Percentiles rank a stretch among this genome's conserved stretches.
Conservation (phyloP, 2,329 filamentous ascomycete species). For the Penicillium hordei region DNA sequence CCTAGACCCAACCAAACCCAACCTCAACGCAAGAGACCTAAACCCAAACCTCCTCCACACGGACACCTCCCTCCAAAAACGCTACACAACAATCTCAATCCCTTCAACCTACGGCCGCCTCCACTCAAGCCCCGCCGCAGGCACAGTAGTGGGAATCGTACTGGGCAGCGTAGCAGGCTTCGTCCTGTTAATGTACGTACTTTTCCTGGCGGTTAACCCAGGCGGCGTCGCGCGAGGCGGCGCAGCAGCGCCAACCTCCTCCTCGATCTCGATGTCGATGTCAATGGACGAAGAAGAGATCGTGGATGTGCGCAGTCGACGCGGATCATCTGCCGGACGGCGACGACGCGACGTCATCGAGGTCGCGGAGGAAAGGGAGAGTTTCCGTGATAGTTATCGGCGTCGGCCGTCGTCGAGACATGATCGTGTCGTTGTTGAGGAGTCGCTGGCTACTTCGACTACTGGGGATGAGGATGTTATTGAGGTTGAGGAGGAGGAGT, state of each 20-base stretch:
- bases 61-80: slow-evolving; percentile 18
- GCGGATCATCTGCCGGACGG: slow-evolving; percentile 15
- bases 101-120: slow-evolving; percentile 61
- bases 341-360: slow-evolving; percentile 22
- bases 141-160: slow-evolving; percentile 60
- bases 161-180: slow-evolving; percentile 52
- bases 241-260: slow-evolving; percentile 12
- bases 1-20: slow-evolving; percentile 3
- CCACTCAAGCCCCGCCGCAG: slow-evolving; percentile 54
- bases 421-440: slow-evolving; percentile 34
- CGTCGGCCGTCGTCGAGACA: slow-evolving; percentile 19
- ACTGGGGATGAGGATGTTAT: slow-evolving; percentile 49
- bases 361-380: slow-evolving; percentile 40
- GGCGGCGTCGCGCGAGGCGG: slow-evolving; percentile 36
- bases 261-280: slow-evolving; percentile 9
- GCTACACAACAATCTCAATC: slow-evolving; percentile 50
- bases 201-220: slow-evolving; percentile 53
- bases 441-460: slow-evolving; percentile 29
- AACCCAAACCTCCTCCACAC: slow-evolving; percentile 9
- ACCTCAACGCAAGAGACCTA: background rate
- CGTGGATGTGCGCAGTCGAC: slow-evolving; percentile 24
- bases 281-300: slow-evolving; percentile 32
- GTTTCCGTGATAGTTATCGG: slow-evolving; percentile 21
- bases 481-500: slow-evolving; percentile 59
- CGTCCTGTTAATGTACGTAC: slow-evolving; percentile 53